Conservation (phyloP, 208 protist genomes). For the Crithidia brevicula region DNA sequence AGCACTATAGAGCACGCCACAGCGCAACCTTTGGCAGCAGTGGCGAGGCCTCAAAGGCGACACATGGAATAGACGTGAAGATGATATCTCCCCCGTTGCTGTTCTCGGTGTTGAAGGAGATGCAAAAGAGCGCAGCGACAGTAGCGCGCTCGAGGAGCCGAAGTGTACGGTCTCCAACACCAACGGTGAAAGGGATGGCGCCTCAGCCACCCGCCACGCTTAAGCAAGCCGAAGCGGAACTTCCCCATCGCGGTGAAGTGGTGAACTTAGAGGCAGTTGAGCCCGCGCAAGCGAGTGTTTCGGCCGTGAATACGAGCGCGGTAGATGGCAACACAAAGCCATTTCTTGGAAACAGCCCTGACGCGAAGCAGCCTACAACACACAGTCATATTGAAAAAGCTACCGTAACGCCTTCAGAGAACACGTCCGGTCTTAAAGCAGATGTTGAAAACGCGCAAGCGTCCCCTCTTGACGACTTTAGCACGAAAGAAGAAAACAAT, state of each 20-base stretch:
- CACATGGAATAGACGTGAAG: conserved; percentile 3
- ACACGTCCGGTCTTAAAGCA: no score
- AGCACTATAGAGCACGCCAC: conserved; percentile 25
- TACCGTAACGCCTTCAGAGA: no score
- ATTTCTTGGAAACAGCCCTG: not conserved
- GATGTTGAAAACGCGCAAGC: no score
- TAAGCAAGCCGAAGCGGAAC: no score
- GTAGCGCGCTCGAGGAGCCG: not conserved
- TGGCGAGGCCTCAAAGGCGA: not conserved
- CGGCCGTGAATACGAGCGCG: not conserved
- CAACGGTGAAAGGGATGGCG: not conserved
- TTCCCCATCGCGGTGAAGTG: no score
- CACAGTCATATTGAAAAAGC: not conserved
- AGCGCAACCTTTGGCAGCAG: not conserved
- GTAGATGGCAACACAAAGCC: conserved; percentile 2
- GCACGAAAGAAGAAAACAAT: no score
- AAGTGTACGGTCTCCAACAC: not conserved
- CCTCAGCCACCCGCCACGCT: no score
- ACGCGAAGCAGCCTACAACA: not conserved
- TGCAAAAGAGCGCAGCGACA: not conserved
- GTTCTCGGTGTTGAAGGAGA: not conserved
- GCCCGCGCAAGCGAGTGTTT: no score
- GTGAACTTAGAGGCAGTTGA: not conserved
- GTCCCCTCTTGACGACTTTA: no score
- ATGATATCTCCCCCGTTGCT: not conserved